These are phyloP conservation scores for Colletotrichum cuscutae DNA, from an alignment of 2,329 filamentous ascomycete genomes.

Conservation along the genomic window DNA sequence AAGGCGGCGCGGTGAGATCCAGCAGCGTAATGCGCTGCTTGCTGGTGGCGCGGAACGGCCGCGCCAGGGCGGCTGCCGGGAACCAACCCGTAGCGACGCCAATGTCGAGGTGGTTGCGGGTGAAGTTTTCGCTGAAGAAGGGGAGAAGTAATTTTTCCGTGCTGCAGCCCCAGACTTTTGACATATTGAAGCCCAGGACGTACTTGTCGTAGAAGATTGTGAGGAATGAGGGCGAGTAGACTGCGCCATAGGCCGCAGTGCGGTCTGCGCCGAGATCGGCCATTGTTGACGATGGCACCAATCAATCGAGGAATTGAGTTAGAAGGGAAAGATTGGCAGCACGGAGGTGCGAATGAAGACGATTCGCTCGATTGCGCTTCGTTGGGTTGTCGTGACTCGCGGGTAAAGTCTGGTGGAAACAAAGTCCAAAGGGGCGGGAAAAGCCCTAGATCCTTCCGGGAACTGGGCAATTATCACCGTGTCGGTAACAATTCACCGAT, in stretches of 20 bases:
- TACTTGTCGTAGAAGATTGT: slow-evolving; percentile 43
- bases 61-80: slow-evolving; percentile 41
- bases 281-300: neutral
- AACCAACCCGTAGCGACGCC: slow-evolving; percentile 54
- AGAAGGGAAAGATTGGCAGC: neutral
- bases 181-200: slow-evolving; percentile 48
- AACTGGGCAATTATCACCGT: neutral
- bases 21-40: slow-evolving; percentile 46
- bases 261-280: slow-evolving; percentile 7
- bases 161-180: slow-evolving; percentile 49
- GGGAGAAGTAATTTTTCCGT: slow-evolving; percentile 43
- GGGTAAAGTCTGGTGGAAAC: neutral
- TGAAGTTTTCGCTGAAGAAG: slow-evolving; percentile 47
- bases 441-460: neutral
- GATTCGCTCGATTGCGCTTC: neutral
- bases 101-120: slow-evolving; percentile 49
- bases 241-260: slow-evolving; percentile 17
- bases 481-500: neutral
- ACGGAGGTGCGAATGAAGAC: neutral
- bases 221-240: slow-evolving; percentile 30
- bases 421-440: neutral
- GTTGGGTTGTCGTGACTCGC: too few relatives aligned
- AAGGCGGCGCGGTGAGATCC: slow-evolving; percentile 47
- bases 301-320: neutral
- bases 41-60: slow-evolving; percentile 31